Evolutionary conservation across 2,329 filamentous ascomycete species (phyloP).

Genomic region (Grosmannia serpens): DNA sequence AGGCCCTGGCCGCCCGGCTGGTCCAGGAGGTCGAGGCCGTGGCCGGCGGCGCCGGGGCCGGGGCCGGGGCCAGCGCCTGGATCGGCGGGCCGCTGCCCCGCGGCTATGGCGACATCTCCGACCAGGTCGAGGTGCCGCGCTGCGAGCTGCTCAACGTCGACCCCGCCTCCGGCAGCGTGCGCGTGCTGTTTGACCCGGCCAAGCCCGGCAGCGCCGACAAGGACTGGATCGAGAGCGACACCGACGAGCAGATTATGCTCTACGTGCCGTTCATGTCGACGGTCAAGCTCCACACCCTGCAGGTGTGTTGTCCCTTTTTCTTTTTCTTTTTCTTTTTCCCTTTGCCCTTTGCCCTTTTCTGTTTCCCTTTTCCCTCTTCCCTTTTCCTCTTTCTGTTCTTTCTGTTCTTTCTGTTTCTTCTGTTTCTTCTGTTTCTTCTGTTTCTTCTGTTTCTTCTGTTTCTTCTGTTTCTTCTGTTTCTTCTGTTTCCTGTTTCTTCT

Average conservation of each 20-base stretch:
- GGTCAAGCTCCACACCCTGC: slow-evolving; percentile 76
- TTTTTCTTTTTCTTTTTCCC: not conserved
- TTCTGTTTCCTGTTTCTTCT: too few species aligned
- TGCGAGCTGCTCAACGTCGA: slow-evolving; percentile 84
- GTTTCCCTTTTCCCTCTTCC: not conserved
- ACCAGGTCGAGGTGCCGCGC: slow-evolving; percentile 66
- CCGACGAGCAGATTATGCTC: slow-evolving; percentile 91
- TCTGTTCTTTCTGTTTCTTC: too few species aligned
- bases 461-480: too few species aligned
- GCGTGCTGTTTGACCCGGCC: slow-evolving; percentile 57
- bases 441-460: too few species aligned
- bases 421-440: too few species aligned
- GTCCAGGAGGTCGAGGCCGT: slow-evolving; percentile 41
- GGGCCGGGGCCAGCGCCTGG: slow-evolving; percentile 41
- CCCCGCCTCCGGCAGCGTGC: slow-evolving; percentile 59
- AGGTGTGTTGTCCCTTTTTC: slow-evolving; percentile 39
- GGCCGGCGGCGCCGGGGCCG: slow-evolving; percentile 18
- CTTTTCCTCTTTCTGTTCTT: too few species aligned
- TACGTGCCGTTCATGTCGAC: slow-evolving; percentile 82
- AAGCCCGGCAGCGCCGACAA: slow-evolving; percentile 52
- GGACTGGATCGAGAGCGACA: slow-evolving; percentile 94
- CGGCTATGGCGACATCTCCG: slow-evolving; percentile 74
- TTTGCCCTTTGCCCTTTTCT: too few species aligned
- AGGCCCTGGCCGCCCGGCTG: slow-evolving; percentile 59
- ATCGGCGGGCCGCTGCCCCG: slow-evolving; percentile 62